These are phyloP conservation scores for Podospora pseudocomata DNA, from an alignment of 495 filamentous ascomycete genomes.

Conservation along the genomic window DNA sequence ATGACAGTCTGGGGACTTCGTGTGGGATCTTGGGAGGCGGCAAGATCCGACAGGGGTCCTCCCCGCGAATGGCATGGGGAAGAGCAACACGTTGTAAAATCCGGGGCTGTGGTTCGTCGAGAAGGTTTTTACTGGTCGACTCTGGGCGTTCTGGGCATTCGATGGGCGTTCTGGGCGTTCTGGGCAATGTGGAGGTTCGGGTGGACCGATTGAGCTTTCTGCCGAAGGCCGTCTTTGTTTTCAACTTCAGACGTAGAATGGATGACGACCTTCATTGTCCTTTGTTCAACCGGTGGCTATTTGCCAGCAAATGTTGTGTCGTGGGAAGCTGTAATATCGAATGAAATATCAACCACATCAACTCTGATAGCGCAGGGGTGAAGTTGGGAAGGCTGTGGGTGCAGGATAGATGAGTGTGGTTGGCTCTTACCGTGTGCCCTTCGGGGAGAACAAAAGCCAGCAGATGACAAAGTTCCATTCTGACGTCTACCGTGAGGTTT, in stretches of 20 bases:
- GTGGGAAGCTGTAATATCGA: not conserved
- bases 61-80: slow-evolving; percentile 21
- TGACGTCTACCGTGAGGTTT: too few relatives aligned
- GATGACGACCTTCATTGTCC: not conserved
- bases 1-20: slow-evolving; percentile 8
- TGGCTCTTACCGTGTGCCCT: not conserved
- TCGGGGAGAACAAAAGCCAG: not conserved
- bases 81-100: slow-evolving; percentile 18
- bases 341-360: not conserved
- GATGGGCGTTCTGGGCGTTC: slow-evolving; percentile 2
- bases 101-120: slow-evolving; percentile 16
- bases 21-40: not conserved
- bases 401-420: not conserved
- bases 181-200: not conserved
- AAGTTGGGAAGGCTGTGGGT: not conserved
- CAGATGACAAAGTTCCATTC: not conserved
- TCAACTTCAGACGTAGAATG: not conserved
- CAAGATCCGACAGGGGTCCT: slow-evolving; percentile 8
- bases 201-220: not conserved
- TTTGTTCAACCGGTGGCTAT: not conserved
- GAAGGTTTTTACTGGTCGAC: not conserved
- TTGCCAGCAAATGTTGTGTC: not conserved
- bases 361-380: not conserved
- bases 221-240: not conserved
- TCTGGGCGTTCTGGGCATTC: not conserved